Percentiles rank a stretch among this genome's conserved stretches.
These are phyloP conservation scores for Dothideomycetes sp. DNA, from an alignment of 2,329 filamentous ascomycete genomes.

Conservation along the genomic window DNA sequence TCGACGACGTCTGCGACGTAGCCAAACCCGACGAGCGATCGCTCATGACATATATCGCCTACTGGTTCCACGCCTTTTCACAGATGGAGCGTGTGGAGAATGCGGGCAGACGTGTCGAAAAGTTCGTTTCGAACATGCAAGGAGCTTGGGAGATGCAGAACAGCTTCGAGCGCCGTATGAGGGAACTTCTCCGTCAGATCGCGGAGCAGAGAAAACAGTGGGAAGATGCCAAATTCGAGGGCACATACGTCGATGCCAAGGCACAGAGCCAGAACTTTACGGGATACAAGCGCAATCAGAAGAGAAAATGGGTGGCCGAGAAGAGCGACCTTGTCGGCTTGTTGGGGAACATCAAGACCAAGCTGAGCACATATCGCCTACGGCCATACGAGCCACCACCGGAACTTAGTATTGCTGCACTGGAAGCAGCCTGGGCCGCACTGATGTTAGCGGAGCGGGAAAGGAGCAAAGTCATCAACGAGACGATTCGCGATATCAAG, in stretches of 20 bases:
- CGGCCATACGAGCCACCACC: slow-evolving; percentile 82
- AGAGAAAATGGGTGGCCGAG: slow-evolving; percentile 93
- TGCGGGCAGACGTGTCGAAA: slow-evolving; percentile 88
- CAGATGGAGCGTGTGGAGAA: slow-evolving; percentile 99
- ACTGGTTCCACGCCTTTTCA: slow-evolving; percentile 99
- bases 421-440: slow-evolving; percentile 73
- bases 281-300: slow-evolving; percentile 81
- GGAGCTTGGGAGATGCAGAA: slow-evolving; percentile 99
- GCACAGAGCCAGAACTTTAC: slow-evolving; percentile 73
- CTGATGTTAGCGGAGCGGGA: slow-evolving; percentile 78
- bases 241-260: slow-evolving; percentile 88
- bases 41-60: slow-evolving; percentile 98
- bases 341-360: slow-evolving; percentile 97
- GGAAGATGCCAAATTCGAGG: slow-evolving; percentile 74
- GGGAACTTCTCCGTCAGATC: slow-evolving; percentile 67
- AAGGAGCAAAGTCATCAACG: slow-evolving; percentile 89
- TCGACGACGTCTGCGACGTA: slow-evolving; percentile 96
- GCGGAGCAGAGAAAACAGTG: slow-evolving; percentile 64
- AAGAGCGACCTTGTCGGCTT: slow-evolving; percentile 91
- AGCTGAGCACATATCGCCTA: slow-evolving; percentile 87
- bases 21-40: slow-evolving; percentile 91
- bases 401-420: slow-evolving; percentile 69
- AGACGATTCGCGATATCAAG: slow-evolving; percentile 98
- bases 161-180: slow-evolving; percentile 86
- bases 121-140: slow-evolving; percentile 98